Evolutionary conservation across 805 yeast genomes (phyloP).

Genomic region (Cyberlindnera misumaiensis): DNA sequence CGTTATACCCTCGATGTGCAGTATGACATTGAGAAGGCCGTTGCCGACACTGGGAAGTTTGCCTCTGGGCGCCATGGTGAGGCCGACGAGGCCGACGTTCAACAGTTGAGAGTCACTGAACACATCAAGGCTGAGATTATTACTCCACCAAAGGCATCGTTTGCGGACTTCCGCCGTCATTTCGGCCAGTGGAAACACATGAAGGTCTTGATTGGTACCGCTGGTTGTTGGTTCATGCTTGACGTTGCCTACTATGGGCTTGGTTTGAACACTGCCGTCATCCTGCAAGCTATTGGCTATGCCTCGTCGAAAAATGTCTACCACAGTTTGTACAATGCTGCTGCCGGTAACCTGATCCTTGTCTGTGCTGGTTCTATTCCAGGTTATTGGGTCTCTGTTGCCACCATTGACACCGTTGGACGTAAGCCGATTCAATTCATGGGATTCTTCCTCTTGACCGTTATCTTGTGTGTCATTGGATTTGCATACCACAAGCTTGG

Average conservation of each 20-base stretch:
- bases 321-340: slow-evolving; percentile 60
- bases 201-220: slow-evolving; percentile 80
- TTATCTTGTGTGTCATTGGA: slow-evolving; percentile 72
- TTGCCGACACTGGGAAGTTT: slow-evolving; percentile 49
- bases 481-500: slow-evolving; percentile 70
- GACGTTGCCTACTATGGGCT: slow-evolving; percentile 91
- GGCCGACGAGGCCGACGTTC: slow-evolving; percentile 39
- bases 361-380: slow-evolving; percentile 94
- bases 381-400: slow-evolving; percentile 85
- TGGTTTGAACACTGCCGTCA: slow-evolving; percentile 73
- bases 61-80: slow-evolving; percentile 43
- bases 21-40: slow-evolving; percentile 48
- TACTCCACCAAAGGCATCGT: slow-evolving; percentile 76
- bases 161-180: slow-evolving; percentile 62
- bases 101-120: slow-evolving; percentile 40
- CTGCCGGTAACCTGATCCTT: slow-evolving; percentile 89
- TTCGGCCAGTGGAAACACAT: slow-evolving; percentile 81
- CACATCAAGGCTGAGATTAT: slow-evolving; percentile 46
- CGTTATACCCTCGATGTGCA: slow-evolving; percentile 79
- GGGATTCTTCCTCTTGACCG: slow-evolving; percentile 70
- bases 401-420: slow-evolving; percentile 74
- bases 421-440: slow-evolving; percentile 76
- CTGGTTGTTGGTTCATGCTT: slow-evolving; percentile 85
- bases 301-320: slow-evolving; percentile 69
- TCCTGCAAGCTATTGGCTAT: slow-evolving; percentile 78